Evolutionary conservation across 2,329 filamentous ascomycete genomes (phyloP).

Genomic region (Cylindrodendrum hubeiense): DNA sequence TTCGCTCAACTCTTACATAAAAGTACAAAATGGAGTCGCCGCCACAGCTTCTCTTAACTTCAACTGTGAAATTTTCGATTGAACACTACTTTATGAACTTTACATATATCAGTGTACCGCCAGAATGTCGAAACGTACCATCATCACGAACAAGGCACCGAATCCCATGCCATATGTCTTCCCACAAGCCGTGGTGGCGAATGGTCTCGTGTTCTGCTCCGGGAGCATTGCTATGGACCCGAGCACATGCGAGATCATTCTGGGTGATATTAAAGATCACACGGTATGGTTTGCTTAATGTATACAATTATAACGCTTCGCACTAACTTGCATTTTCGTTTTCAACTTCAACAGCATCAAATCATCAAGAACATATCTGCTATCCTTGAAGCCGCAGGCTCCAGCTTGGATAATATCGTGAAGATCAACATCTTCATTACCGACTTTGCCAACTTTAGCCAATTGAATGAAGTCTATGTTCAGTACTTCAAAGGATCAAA

Average conservation of each 20-base stretch:
- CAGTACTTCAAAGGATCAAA: neutral
- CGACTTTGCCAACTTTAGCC: conserved; percentile 77
- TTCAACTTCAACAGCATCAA: conserved; percentile 53
- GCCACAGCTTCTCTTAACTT: no score
- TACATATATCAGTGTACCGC: no score
- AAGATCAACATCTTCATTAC: conserved; percentile 78
- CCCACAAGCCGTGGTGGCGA: neutral
- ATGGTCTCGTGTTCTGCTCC: neutral
- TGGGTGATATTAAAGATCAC: neutral
- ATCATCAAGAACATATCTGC: conserved; percentile 76
- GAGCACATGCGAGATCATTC: neutral
- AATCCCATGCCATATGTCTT: neutral
- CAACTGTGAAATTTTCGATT: no score
- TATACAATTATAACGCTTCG: neutral
- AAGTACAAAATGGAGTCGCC: no score
- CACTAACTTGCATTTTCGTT: neutral
- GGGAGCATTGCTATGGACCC: neutral
- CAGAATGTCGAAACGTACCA: neutral
- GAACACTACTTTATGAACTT: no score
- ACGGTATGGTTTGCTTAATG: neutral
- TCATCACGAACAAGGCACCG: neutral
- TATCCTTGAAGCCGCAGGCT: conserved; percentile 75
- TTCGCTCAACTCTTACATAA: no score
- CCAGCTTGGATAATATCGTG: conserved; percentile 71
- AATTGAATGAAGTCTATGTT: conserved; percentile 76